phyloP scores from a whole-genome alignment of 345 rosid species.

The Ailanthus altissimus region DNA sequence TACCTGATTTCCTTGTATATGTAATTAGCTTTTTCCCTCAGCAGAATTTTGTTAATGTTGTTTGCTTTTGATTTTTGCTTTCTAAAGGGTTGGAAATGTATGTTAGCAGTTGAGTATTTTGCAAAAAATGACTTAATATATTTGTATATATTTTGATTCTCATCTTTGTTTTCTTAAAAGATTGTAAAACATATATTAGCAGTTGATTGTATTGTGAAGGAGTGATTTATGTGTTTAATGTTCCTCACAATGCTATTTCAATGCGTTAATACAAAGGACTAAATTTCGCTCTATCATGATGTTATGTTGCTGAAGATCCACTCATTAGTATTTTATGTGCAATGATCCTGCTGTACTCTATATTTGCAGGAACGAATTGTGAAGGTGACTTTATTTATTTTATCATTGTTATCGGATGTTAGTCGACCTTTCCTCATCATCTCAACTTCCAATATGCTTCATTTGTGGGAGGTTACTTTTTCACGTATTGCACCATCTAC shows the following conservation, averaged over 20 bases:
- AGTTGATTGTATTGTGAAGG: not conserved
- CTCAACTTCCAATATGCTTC: constrained; percentile 37
- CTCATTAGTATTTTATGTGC: not conserved
- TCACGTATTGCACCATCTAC: constrained; percentile 39
- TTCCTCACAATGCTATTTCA: not conserved
- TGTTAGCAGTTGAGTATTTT: not conserved
- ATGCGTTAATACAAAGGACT: not conserved
- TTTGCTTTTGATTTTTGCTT: not conserved
- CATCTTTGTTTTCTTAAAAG: not conserved
- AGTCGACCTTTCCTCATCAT: constrained; percentile 49
- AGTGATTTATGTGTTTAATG: not conserved
- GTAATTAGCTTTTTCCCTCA: not conserved
- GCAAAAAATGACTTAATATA: not conserved
- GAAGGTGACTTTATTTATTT: constrained; percentile 43
- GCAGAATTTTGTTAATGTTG: not conserved
- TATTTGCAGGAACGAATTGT: constrained; percentile 49
- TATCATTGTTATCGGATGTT: constrained; percentile 31
- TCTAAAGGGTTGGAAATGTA: not conserved
- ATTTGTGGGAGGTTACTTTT: constrained; percentile 54
- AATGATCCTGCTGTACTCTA: constrained; percentile 8
- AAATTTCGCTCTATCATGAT: not conserved
- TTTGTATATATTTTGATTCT: not conserved
- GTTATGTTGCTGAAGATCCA: constrained; percentile 2
- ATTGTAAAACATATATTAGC: not conserved
- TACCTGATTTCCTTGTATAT: not conserved